Evolutionary conservation across 2,329 filamentous ascomycete genomes (phyloP), one percentile per base, ranked within the genome.

Genomic region (Botryotinia globosa): DNA sequence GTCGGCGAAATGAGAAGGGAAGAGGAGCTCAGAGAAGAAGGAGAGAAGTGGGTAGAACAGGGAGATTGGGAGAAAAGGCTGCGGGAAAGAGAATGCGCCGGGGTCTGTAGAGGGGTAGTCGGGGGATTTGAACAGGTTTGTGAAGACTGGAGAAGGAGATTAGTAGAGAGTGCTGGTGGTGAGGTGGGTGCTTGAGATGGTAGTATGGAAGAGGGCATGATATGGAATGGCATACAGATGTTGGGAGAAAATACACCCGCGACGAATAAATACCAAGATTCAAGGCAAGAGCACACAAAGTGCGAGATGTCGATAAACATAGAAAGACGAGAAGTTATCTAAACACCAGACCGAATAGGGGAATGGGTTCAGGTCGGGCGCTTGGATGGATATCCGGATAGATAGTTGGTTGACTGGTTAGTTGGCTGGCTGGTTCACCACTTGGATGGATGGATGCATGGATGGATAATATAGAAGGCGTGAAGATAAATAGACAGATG

Each of bases 41-140:
- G 94, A 8, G 90, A 94, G 76, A 85, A 89, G 72, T 97, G 94
- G 90, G 88, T 99, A 64, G 89, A 91, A 73, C 88, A 88, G 54
- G 94, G 93, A 10, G 92, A 94, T 77, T 98, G 95, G 94, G 89
- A 94, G 67, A 89, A 91, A 77, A 87, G 92, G 71, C 82, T 98
- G 51, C 85, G 88, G 75, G 90, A 89, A 71, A 88, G 95, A 71
- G 94, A 97, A 81, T 97, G 94, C 75, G 94, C 92, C 12, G 87
- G 87, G 34, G 92, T 95, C 22, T 98, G 96, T 82, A 87, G 90
- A 7, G 94, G 97, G 74, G 94, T 99, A 1, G 91, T 98, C 48
- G 91, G 91, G 63, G 96, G 96, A 0, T 98, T 99, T 79, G 95
- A 98, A 82, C 91, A 94, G 80, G 90, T 95, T 1, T 98, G 94